Base-by-base conservation (phyloP, 164 flowering plant genomes). In the Litsea cubeba region DNA sequence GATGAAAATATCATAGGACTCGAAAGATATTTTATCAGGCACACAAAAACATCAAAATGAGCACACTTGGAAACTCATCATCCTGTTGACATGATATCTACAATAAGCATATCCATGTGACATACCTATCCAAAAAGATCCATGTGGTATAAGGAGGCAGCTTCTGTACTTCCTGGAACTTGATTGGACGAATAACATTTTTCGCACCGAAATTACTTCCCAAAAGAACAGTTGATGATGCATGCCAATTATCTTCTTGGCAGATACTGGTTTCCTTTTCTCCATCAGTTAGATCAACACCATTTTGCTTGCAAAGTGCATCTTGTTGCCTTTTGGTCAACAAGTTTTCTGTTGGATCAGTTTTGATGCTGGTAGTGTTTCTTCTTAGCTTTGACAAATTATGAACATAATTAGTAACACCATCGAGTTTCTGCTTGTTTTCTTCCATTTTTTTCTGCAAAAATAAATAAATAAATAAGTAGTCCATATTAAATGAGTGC, bases 101-200 rank as follows among this genome's bases (percentile, higher is more conserved):
- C 32, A 30, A 32, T 3, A 66, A 14, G 66, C 12, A 66, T 30
- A 66, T 66, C 5, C 74, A 62, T 65, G 49, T 25, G 24, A 79
- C 77, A 18, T 22, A 95, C 99, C 98, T 94, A 80, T 94, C 92
- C 81, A 96, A 78, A 81, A 96, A 96, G n/a, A 91, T 86, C 99
- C 99, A 96, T 24, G 99, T 86, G 3, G 99, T 96, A 83, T 96
- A 96, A 65, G 98, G 95, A 65, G 99, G 98, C 54, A 92, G 75
- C 76, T 81, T 87, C 76, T 92, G 84, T 63, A 87, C 87, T 87
- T 89, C 97, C 11, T 85, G 73, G n/a, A 96, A 87, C 82, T 87
- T 96, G 68, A 88, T 83, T 18, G 97, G 91, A 7, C 92, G 88
- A 79, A 88, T 82, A 65, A 87, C 78, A 86, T 83, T 90, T 82